Evolutionary conservation across 805 yeast species (phyloP).

Genomic region (Saturnispora hagleri): DNA sequence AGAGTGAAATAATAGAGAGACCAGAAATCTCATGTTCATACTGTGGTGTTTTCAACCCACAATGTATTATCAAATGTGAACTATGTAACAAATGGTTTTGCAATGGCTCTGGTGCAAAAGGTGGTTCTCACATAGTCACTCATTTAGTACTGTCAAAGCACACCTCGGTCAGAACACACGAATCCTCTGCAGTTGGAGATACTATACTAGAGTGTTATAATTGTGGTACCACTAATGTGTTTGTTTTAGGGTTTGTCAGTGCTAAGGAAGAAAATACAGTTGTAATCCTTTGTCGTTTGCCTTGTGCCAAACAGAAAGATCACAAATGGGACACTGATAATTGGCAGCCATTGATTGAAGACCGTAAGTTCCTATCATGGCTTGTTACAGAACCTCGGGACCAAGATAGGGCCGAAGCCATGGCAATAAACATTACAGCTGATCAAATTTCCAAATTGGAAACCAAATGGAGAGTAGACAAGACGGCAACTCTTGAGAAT

Average conservation of each 20-base stretch:
- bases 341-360: conserved; percentile 82
- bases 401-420: conserved; percentile 40
- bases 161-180: conserved; percentile 63
- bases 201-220: conserved; percentile 81
- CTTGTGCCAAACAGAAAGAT: conserved; percentile 74
- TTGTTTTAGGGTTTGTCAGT: conserved; percentile 75
- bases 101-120: conserved; percentile 49
- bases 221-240: conserved; percentile 77
- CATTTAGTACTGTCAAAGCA: conserved; percentile 80
- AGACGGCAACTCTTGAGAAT: conserved; percentile 64
- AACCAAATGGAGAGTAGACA: conserved; percentile 69
- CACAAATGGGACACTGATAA: conserved; percentile 77
- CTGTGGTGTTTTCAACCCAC: conserved; percentile 63
- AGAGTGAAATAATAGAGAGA: neutral
- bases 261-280: conserved; percentile 83
- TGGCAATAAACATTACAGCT: conserved; percentile 46
- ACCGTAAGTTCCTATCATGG: conserved; percentile 74
- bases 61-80: conserved; percentile 66
- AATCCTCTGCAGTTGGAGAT: conserved; percentile 79
- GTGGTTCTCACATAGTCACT: conserved; percentile 68
- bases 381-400: conserved; percentile 63
- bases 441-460: conserved; percentile 67
- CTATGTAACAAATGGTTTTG: conserved; percentile 85
- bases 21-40: conserved; percentile 38
- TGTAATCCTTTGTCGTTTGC: conserved; percentile 77